Base-by-base conservation (phyloP, 805 yeast genomes). In the Starmerella ratchasimensis region DNA sequence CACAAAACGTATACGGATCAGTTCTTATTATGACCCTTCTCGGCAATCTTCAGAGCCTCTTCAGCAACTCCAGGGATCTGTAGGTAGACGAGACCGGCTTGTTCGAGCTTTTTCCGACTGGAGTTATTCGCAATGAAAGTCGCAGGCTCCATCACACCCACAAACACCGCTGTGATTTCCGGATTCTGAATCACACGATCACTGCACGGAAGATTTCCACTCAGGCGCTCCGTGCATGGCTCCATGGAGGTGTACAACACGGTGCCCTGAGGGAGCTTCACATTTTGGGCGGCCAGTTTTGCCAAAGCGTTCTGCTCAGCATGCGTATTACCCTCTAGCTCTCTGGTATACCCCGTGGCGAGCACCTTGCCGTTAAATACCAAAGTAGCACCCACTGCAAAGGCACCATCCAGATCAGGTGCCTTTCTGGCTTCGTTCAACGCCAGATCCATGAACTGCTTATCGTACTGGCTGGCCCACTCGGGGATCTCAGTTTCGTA, bases 161-260 rank as follows among this genome's bases (percentile, higher is more conserved):
- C 95, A 61, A 79, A 83, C 19, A 86, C 86, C 0, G 90, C 72
- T 16, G 63, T 65, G 43, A 88, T 76, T 4, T 28, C 33, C 1
- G 61, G 64, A 0, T 72, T 56, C 3, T 61, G 65, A 34, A 86
- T 52, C 5, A 90, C 74, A 21, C 97, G 67, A 43, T 84, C 84
- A 2, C 74, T 75, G 58, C 98, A 90, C 0, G 98, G 94, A 36
- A 66, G 51, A 48, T 88, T 86, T 0, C 97, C 97, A 53, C 95
- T 83, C 24, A 88, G 62, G 37, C 98, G 66, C 39, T 71, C 69
- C 5, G 93, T 76, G 55, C 98, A 90, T 1, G 98, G 98, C 54
- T 90, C 98, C 97, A 90, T 90, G 0, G 96, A 83, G 0, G 97
- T 88, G 57, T 81, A 90, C 10, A 90, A 57, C 27, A 80, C 81